Percentiles rank a stretch among this genome's conserved stretches.
Conservation (phyloP, 768 basidiomycete species). For the Mycena rosella region DNA sequence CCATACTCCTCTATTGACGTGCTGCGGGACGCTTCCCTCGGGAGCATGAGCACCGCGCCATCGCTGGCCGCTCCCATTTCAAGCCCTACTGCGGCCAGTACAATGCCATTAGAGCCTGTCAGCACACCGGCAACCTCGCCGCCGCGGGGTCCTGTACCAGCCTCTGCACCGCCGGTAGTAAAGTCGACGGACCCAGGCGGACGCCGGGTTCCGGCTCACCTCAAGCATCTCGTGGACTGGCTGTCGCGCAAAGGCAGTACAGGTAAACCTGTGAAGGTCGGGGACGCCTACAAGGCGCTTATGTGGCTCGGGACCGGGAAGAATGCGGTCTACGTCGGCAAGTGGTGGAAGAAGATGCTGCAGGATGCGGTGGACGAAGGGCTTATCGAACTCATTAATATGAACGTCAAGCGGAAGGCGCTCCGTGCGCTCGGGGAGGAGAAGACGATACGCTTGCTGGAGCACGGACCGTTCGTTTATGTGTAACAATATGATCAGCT, state of each 20-base stretch:
- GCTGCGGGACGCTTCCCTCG: too few relatives aligned
- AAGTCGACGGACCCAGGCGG: background rate
- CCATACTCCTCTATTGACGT: too few relatives aligned
- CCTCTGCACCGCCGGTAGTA: conserved; percentile 1
- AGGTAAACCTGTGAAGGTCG: conserved; percentile 6
- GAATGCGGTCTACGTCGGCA: background rate
- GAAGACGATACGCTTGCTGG: conserved; percentile 19
- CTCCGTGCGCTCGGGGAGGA: background rate
- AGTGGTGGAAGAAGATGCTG: conserved; percentile 9
- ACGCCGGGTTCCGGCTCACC: conserved; percentile 3
- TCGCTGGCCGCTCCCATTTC: too few relatives aligned
- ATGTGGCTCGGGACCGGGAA: background rate
- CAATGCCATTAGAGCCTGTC: too few relatives aligned
- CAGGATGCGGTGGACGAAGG: conserved; percentile 1
- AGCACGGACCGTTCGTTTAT: conserved; percentile 15
- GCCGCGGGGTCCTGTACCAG: background rate
- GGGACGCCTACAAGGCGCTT: background rate
- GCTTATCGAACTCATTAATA: conserved; percentile 16
- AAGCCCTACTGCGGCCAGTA: too few relatives aligned
- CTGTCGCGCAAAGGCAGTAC: conserved; percentile 5
- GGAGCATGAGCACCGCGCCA: too few relatives aligned
- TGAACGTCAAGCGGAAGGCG: too few relatives aligned
- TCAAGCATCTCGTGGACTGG: conserved; percentile 20
- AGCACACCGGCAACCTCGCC: too few relatives aligned
- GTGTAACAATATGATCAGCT: conserved; percentile 6